Percentiles rank a stretch among this genome's conserved stretches.
Conservation (phyloP, 1,284 basidiomycete species). For the Papiliotrema flavescens region DNA sequence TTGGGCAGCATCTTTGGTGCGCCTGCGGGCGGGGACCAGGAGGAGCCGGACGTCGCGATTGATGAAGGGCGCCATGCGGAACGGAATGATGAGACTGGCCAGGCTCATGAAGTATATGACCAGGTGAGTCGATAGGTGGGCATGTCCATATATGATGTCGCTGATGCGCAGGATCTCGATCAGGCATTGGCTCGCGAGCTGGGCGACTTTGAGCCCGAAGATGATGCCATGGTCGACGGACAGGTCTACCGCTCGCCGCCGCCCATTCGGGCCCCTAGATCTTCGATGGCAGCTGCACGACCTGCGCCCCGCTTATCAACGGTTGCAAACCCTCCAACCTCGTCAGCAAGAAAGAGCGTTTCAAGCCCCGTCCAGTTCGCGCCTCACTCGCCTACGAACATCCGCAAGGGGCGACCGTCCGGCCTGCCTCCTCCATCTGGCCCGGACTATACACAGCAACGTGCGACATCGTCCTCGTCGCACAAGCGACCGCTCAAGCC, state of each 20-base stretch:
- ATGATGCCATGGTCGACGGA: not conserved
- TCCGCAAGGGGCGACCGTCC: not conserved
- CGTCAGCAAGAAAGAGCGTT: no score
- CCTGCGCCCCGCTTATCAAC: no score
- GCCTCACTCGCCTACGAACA: not conserved
- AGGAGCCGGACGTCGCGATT: not conserved
- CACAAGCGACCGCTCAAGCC: slow-evolving; percentile 1
- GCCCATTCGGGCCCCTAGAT: not conserved
- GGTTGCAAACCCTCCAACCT: not conserved
- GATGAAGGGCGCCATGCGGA: not conserved
- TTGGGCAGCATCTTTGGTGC: slow-evolving; percentile 12
- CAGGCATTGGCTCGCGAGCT: no score
- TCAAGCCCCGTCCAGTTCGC: not conserved
- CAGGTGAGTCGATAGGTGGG: not conserved
- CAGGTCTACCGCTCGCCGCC: not conserved
- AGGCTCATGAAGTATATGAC: not conserved
- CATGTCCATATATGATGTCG: not conserved
- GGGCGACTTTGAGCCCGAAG: not conserved
- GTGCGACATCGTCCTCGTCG: not conserved
- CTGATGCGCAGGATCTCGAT: not conserved
- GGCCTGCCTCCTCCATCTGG: slow-evolving; percentile 1
- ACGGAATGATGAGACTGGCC: no score
- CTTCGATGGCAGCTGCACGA: no score
- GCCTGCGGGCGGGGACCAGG: not conserved
- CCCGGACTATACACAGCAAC: slow-evolving; percentile 3